Percentiles rank a stretch among this genome's conserved stretches.
These are phyloP conservation scores for Arthrobotrys sinensis DNA, from an alignment of 2,329 filamentous ascomycete species.

Conservation along the genomic window DNA sequence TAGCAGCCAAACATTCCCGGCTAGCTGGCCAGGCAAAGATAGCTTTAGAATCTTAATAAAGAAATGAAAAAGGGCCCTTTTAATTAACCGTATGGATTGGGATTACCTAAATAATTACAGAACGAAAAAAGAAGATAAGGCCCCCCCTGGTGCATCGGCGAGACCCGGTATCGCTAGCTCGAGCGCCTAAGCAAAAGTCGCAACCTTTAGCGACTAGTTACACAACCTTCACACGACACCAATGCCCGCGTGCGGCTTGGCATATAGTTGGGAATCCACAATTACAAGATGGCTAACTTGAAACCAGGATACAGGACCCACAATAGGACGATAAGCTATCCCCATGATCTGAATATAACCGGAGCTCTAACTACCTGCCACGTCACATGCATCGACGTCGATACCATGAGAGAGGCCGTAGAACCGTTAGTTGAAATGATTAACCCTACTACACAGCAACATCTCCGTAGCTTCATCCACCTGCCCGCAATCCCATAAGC, in stretches of 20 bases:
- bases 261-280: conserved; percentile 1
- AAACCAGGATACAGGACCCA: conserved; percentile 9
- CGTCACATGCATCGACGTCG: conserved; percentile 4
- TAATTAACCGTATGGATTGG: no score
- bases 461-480: no score
- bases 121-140: conserved; percentile 7
- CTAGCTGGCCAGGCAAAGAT: no score
- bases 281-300: conserved; percentile 11
- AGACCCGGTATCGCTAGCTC: conserved; percentile 26
- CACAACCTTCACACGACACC: neutral
- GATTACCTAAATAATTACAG: neutral
- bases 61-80: no score
- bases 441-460: neutral
- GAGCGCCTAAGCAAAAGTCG: conserved; percentile 12
- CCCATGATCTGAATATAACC: conserved; percentile 15
- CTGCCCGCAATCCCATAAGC: no score
- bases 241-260: conserved; percentile 7
- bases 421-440: neutral
- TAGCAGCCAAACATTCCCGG: no score
- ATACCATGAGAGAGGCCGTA: neutral
- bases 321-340: conserved; percentile 5
- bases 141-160: neutral
- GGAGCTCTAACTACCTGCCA: conserved; percentile 2
- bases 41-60: no score
- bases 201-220: conserved; percentile 19